These are phyloP conservation scores for Colletotrichum noveboracense DNA, from an alignment of 2,329 filamentous ascomycete genomes.

Conservation along the genomic window DNA sequence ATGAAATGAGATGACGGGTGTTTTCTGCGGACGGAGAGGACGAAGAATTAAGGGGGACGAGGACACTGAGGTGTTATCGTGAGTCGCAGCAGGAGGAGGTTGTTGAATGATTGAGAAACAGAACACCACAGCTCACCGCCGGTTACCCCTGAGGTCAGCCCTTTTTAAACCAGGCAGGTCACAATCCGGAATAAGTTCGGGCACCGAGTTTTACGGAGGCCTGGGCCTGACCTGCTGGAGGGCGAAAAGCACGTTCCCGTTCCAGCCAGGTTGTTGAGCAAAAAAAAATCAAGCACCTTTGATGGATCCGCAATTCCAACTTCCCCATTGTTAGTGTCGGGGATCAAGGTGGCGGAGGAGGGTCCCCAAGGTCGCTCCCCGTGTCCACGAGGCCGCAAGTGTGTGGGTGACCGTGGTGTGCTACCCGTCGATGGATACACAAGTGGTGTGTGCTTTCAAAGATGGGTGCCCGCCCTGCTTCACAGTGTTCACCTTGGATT, in stretches of 20 bases:
- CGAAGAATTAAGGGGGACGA: neutral
- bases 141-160: conserved; percentile 1
- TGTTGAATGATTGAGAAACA: neutral
- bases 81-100: neutral
- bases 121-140: neutral
- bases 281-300: neutral
- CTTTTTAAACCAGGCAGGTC: neutral
- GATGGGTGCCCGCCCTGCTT: neutral
- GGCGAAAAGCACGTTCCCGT: conserved; percentile 1
- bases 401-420: neutral
- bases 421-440: neutral
- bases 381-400: neutral
- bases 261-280: conserved; percentile 1
- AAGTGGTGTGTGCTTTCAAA: neutral
- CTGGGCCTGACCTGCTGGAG: neutral
- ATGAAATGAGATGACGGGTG: neutral
- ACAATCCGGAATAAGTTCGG: conserved; percentile 6
- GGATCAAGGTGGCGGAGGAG: neutral
- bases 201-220: neutral
- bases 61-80: neutral
- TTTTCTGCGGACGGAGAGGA: neutral
- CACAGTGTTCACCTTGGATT: neutral
- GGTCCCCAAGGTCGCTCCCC: neutral
- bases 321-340: conserved; percentile 1
- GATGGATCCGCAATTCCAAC: neutral